Base-by-base conservation (phyloP, 805 yeast genomes). In the Komagataella mondaviorum region DNA sequence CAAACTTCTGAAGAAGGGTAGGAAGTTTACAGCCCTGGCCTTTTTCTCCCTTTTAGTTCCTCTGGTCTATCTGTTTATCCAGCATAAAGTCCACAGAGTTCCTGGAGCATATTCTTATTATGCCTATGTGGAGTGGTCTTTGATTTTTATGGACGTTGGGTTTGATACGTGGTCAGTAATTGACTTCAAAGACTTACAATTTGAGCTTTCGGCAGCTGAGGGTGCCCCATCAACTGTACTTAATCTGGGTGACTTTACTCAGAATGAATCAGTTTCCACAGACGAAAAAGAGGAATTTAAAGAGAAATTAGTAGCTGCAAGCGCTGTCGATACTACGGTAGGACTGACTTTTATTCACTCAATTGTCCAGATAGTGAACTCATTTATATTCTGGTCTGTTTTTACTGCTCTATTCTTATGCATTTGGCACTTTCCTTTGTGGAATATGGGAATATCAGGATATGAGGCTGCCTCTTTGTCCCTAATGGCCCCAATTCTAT, bases 361-460 rank as follows among this genome's bases (percentile, higher is more conserved):
- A 45, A 22, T 71, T 2, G 62, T 71, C 48, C 75, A 78, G 59
- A 63, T 73, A 14, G 61, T 78, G 60, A 89, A 90, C 62, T 75
- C 91, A 3, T 83, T 80, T 62, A 72, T 88, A 52, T 88, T 87
- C 64, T 93, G 97, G 96, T 75, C 97, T 0, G 81, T 82, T 20
- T 56, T 80, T 46, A 85, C 98, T 3, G 79, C 96, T 0, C 71
- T 93, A 53, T 84, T 88, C 47, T 76, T 93, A 52, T 81, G 93
- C 61, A 81, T 93, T 49, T 93, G 99, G 99, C 88, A 87, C 70
- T 93, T 93, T 74, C 99, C 99, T 8, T 72, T 93, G 55, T 93
- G 99, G 99, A 78, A 85, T 63, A 89, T 93, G 97, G 98, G 97
- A 6, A 84, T 93, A 47, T 85, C 96, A 1, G 99, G 99, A 3